Base-by-base conservation (phyloP, 2,329 filamentous ascomycete genomes). In the Diaporthe amygdali region DNA sequence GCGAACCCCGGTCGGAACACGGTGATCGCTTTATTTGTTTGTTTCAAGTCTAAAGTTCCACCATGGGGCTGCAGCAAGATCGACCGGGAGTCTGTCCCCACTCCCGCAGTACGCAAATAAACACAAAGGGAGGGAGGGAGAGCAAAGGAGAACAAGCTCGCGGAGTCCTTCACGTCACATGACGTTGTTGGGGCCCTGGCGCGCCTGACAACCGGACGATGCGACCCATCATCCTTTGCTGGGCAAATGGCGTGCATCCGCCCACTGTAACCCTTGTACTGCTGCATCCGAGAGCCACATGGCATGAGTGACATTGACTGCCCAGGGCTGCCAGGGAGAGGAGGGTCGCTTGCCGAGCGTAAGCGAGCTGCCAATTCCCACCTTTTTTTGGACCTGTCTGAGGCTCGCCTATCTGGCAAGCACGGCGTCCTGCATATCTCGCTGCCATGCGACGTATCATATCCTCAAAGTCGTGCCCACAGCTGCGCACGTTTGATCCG, bases 11-110 rank as follows among this genome's bases (percentile, higher is more conserved):
- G 52, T 39, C 51, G 32, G 25, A 44, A 44, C 39, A 41, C 55
- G 47, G 49, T 69, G 70, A 69, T 69, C 66, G 56, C 56, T 69
- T 59, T 72, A 46, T 30, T 68, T 56, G 39, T 69, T 64, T 55
- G 56, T 72, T 69, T 69, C 70, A 66, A 59, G 70, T 72, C 70
- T 66, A 46, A 56, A 72, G 66, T 72, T 49, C 52, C 66, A 55
- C 66, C 44, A 59, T n/a, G 52, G 52, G 39, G 41, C 30, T 56
- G 59, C 59, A 63, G 59, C 59, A 63, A 63, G 59, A 63, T 63
- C 59, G 59, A 47, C 59, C 59, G 59, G 59, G 59, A 63, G 59
- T 47, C 30, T 34, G 20, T 37, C 59, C 14, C 59, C 44, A 49
- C 59, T 64, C 59, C 44, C 22, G 37, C 59, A 64, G 44, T 37